Evolutionary conservation across 176 grass and related monocot species (phyloP).

Genomic region (Areca catechu): DNA sequence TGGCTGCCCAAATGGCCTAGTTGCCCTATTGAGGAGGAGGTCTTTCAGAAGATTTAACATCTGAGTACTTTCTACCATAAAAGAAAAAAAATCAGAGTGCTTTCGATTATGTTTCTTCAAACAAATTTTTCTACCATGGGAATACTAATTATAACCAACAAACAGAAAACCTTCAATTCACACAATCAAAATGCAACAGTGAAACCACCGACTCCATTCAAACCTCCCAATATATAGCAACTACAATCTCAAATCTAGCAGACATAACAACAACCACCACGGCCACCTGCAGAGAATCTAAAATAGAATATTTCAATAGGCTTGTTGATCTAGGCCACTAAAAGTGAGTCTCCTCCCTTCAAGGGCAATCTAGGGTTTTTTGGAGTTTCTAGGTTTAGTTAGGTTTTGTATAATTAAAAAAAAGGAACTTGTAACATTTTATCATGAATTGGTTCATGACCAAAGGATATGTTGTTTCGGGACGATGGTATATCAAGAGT

Average conservation of each 20-base stretch:
- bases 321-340: constrained; percentile 37
- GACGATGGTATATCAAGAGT: too few species aligned
- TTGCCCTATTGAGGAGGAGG: constrained; percentile 87
- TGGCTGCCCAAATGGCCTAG: constrained; percentile 91
- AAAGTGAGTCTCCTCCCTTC: constrained; percentile 73
- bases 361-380: constrained; percentile 96
- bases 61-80: constrained; percentile 27
- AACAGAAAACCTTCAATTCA: constrained; percentile 44
- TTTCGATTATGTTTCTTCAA: constrained; percentile 32
- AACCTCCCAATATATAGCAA: constrained; percentile 40
- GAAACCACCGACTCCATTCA: constrained; percentile 27
- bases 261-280: constrained; percentile 28
- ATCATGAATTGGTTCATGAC: constrained; percentile 3
- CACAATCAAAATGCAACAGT: constrained; percentile 33
- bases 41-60: constrained; percentile 73
- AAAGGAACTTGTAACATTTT: constrained; percentile 3
- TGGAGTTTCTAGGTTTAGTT: constrained; percentile 76
- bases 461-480: too few species aligned
- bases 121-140: constrained; percentile 45
- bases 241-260: constrained; percentile 38
- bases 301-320: constrained; percentile 43
- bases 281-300: constrained; percentile 35
- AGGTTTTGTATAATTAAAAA: constrained; percentile 30
- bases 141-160: constrained; percentile 59
- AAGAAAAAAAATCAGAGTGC: too few species aligned